These are phyloP conservation scores for Nakazawaea ernobii DNA, from an alignment of 805 yeast genomes.

Conservation along the genomic window DNA sequence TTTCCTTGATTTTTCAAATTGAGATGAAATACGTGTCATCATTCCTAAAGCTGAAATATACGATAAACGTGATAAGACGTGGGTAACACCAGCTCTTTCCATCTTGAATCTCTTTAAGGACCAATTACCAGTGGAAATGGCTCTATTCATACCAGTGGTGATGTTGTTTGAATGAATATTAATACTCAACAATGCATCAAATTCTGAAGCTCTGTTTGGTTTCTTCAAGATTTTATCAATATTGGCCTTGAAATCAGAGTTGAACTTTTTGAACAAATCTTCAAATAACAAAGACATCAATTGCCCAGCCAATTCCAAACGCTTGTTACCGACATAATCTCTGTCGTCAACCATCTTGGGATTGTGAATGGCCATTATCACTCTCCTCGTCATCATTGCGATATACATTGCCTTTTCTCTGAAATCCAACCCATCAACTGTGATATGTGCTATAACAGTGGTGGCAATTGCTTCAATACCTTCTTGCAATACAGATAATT, in stretches of 20 bases:
- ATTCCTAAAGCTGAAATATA: constrained; percentile 95
- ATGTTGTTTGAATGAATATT: constrained; percentile 90
- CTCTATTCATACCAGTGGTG: constrained; percentile 90
- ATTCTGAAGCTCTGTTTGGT: constrained; percentile 91
- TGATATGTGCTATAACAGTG: constrained; percentile 90
- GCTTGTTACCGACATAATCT: constrained; percentile 97
- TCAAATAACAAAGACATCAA: constrained; percentile 91
- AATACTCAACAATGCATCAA: constrained; percentile 86
- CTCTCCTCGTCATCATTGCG: constrained; percentile 96
- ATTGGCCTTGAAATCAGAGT: constrained; percentile 88
- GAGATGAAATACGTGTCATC: constrained; percentile 99
- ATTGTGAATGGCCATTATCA: constrained; percentile 89
- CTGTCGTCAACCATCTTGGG: constrained; percentile 97
- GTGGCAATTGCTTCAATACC: constrained; percentile 97
- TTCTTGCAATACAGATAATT: constrained; percentile 77
- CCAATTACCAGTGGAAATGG: constrained; percentile 99
- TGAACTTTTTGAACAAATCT: constrained; percentile 95
- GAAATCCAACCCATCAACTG: constrained; percentile 78
- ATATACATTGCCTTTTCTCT: constrained; percentile 91
- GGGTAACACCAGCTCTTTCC: constrained; percentile 99
- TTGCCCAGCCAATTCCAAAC: constrained; percentile 96
- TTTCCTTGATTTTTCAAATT: constrained; percentile 94
- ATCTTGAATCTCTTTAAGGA: constrained; percentile 96
- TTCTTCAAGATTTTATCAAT: constrained; percentile 91
- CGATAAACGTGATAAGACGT: constrained; percentile 84